phyloP scores from a whole-genome alignment of 176 grass and related monocot species.

The Oropetium thomaeum region DNA sequence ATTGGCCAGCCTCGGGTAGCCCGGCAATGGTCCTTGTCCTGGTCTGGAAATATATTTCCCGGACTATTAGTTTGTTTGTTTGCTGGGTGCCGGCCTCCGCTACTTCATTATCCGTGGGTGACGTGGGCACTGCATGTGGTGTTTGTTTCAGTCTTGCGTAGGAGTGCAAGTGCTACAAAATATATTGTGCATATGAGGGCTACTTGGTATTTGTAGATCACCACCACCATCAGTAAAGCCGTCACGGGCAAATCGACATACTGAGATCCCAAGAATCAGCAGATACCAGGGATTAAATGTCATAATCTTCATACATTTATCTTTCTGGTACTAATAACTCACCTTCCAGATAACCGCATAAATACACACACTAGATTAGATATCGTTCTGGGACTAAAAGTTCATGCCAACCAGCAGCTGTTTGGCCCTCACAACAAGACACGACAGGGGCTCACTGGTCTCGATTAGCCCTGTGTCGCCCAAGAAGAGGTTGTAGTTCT shows the following conservation, averaged over 20 bases:
- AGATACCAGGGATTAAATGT: too few relatives aligned
- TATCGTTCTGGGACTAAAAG: too few relatives aligned
- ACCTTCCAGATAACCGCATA: too few relatives aligned
- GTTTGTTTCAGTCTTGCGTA: neutral
- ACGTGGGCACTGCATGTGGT: neutral
- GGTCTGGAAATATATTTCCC: too few relatives aligned
- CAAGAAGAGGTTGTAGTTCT: slow-evolving; percentile 11
- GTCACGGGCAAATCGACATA: too few relatives aligned
- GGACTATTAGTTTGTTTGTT: neutral
- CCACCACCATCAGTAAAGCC: too few relatives aligned
- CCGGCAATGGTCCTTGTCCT: neutral
- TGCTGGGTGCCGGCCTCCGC: neutral
- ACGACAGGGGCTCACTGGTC: neutral
- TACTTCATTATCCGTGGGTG: neutral
- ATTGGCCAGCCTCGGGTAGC: neutral
- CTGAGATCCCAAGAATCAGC: too few relatives aligned
- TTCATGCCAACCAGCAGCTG: neutral
- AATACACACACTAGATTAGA: too few relatives aligned
- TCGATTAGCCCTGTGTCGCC: slow-evolving; percentile 15
- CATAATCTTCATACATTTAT: too few relatives aligned
- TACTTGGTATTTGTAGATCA: too few relatives aligned
- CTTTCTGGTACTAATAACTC: too few relatives aligned
- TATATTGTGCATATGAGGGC: neutral
- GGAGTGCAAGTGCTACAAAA: neutral
- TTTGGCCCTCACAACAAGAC: slow-evolving; percentile 9